A percentile compares a stretch with the other conserved stretches of the same genome.
These are phyloP conservation scores for Coelastrella sp. DNA, from an alignment of 139 green algal genomes.

Conservation along the genomic window DNA sequence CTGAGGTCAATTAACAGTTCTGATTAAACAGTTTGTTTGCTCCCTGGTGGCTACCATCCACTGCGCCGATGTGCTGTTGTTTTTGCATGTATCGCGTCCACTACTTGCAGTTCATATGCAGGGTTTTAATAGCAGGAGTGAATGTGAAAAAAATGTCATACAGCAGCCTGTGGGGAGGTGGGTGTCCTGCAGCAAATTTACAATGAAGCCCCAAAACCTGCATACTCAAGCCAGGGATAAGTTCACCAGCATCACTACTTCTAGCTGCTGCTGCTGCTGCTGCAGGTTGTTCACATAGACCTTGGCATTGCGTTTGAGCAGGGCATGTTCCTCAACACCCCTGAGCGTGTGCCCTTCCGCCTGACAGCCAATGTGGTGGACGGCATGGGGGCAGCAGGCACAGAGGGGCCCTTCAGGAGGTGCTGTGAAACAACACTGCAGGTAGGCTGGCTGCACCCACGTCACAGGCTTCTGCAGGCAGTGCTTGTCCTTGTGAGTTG, in stretches of 20 bases:
- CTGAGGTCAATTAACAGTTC: too few species aligned
- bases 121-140: too few species aligned
- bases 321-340: constrained; percentile 86
- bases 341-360: constrained; percentile 96
- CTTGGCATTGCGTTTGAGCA: constrained; percentile 97
- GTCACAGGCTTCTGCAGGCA: neutral
- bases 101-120: too few species aligned
- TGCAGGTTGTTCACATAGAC: constrained; percentile 97
- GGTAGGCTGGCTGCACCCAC: constrained; percentile 49
- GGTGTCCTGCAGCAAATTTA: too few species aligned
- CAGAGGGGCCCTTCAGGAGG: constrained; percentile 91
- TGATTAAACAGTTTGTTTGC: too few species aligned
- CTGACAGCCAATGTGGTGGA: constrained; percentile 96
- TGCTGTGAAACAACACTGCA: constrained; percentile 90
- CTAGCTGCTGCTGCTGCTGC: neutral
- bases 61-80: too few species aligned
- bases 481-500: too few species aligned
- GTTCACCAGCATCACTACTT: neutral
- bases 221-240: neutral
- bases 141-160: too few species aligned
- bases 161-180: too few species aligned
- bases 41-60: too few species aligned
- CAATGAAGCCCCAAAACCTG: too few species aligned
- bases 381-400: constrained; percentile 89
- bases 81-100: too few species aligned